These are phyloP conservation scores for Collariella sp. DNA, from an alignment of 495 filamentous ascomycete genomes.

Conservation along the genomic window DNA sequence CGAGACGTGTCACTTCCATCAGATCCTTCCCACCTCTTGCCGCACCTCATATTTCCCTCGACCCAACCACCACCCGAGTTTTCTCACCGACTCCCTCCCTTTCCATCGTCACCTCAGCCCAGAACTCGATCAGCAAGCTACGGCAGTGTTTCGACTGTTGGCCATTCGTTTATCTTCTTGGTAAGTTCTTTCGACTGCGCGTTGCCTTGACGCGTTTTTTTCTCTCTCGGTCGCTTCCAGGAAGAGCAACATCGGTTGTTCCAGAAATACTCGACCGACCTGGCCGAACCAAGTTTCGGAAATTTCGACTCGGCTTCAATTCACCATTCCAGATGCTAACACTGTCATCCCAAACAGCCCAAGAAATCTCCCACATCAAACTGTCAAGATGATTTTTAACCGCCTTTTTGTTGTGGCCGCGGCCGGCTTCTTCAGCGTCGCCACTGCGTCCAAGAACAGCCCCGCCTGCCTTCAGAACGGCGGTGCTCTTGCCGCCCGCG, in stretches of 20 bases:
- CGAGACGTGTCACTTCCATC: background rate
- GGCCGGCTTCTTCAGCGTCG: background rate
- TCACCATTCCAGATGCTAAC: background rate
- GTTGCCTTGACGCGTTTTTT: too few species aligned
- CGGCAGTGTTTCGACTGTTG: too few species aligned
- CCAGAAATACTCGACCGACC: too few species aligned
- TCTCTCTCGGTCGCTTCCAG: too few species aligned
- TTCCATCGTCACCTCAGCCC: background rate
- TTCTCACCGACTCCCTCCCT: background rate
- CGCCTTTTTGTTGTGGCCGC: background rate
- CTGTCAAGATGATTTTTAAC: slow-evolving; percentile 1
- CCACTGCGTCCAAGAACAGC: background rate
- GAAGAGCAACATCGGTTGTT: too few species aligned
- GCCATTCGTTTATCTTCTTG: too few species aligned
- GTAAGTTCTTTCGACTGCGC: too few species aligned
- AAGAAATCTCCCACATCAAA: background rate
- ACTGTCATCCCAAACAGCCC: background rate
- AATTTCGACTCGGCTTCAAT: too few species aligned
- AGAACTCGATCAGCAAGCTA: too few species aligned
- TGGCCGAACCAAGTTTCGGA: too few species aligned
- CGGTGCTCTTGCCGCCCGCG: background rate
- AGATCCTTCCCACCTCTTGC: background rate
- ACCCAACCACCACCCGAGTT: background rate
- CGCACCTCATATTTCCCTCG: background rate
- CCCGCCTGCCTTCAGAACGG: background rate